Base-by-base conservation (phyloP, 176 grass and related monocot species). In the Aegilops longissima region DNA sequence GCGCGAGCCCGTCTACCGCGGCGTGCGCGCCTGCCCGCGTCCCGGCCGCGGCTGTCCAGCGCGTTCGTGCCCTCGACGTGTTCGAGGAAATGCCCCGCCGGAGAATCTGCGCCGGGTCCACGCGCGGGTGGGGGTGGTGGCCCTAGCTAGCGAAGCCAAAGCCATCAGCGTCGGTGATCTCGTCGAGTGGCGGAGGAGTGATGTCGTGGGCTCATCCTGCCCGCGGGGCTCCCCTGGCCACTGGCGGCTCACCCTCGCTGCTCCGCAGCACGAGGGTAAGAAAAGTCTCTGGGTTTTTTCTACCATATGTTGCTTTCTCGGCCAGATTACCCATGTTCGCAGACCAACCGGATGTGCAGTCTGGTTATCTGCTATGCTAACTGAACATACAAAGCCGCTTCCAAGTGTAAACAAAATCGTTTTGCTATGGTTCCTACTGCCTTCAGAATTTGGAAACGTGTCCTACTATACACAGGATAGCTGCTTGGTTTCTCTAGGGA, bases 171-270 rank as follows among this genome's bases (percentile, higher is more conserved):
- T 68, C 66, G 30, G 29, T 0, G 6, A 34, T 68, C 66, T 68
- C 27, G 25, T 66, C 12, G 13, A 8, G 5, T 3, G 25, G 64
- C 0, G 64, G 12, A 66, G 64, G 12, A 66, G 0, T 0, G 29
- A 31, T 33, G 64, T 31, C 21, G 64, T 31, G 64, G 64, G 64
- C 29, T 31, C 29, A 67, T 67, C 52, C 0, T 20, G 17, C 0
- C 17, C 52, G 0, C 0, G 52, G 52, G 0, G 0, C 27, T 67
- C 14, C 29, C 65, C 29, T 67, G 30, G 30, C 30, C 2, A 25
- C 64, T 33, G 27, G 29, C 1, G 29, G 3, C 65, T 18, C 65
- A 67, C 29, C 12, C 27, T 31, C 14, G 5, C 65, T 17, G 30
- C 30, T 66, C 13, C 14, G 14, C 65, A 25, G 29, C 65, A 56